phyloP scores from a whole-genome alignment of 164 flowering plant species.

The Nymphaea colorata region DNA sequence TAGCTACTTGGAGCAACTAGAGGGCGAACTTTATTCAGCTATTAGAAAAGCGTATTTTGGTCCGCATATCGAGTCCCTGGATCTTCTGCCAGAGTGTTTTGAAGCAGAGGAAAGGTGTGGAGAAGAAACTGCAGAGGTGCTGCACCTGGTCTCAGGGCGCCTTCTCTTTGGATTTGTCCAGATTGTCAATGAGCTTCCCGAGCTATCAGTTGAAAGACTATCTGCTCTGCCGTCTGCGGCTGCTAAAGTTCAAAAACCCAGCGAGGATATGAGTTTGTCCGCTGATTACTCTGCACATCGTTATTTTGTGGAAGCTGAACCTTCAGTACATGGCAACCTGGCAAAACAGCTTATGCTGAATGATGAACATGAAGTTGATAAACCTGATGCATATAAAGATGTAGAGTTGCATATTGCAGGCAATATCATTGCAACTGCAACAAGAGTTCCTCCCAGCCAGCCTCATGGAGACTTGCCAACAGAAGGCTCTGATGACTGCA shows the following conservation, averaged over 20 bases:
- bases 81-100: slow-evolving; percentile 82
- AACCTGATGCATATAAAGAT: slow-evolving; percentile 63
- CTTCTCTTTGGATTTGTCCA: slow-evolving; percentile 78
- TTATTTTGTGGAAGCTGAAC: not conserved
- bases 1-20: slow-evolving; percentile 67
- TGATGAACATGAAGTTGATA: slow-evolving; percentile 1
- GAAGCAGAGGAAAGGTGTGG: slow-evolving; percentile 94
- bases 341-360: slow-evolving; percentile 9
- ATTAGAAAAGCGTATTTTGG: slow-evolving; percentile 76
- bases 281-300: slow-evolving; percentile 5
- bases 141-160: slow-evolving; percentile 92
- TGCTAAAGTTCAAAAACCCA: slow-evolving; percentile 1
- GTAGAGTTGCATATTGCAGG: slow-evolving; percentile 73
- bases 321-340: not conserved
- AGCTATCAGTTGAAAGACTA: slow-evolving; percentile 29
- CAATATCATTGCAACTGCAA: slow-evolving; percentile 60
- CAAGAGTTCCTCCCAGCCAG: slow-evolving; percentile 58
- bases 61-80: slow-evolving; percentile 61
- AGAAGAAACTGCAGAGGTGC: slow-evolving; percentile 62
- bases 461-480: slow-evolving; percentile 15
- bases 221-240: slow-evolving; percentile 9
- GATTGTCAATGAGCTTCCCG: slow-evolving; percentile 29
- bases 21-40: slow-evolving; percentile 74
- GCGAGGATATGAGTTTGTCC: slow-evolving; percentile 11
- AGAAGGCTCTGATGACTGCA: slow-evolving; percentile 51